A percentile compares a stretch with the other conserved stretches of the same genome.
Evolutionary conservation across 108 stramenopile genomes (phyloP).

Genomic region (Pseudonitzschia pungens): DNA sequence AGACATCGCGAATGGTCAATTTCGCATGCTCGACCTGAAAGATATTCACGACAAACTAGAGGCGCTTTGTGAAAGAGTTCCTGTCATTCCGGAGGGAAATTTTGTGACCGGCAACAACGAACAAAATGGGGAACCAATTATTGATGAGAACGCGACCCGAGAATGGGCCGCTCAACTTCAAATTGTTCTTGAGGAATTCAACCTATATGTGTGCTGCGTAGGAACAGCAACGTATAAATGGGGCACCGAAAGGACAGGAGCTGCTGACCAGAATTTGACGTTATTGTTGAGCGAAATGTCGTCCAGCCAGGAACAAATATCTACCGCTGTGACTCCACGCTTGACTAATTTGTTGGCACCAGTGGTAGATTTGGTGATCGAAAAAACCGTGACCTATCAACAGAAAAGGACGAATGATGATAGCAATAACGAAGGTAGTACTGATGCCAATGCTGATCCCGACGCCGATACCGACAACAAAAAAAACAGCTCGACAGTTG

Average conservation of each 20-base stretch:
- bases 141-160: slow-evolving; percentile 32
- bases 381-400: slow-evolving; percentile 40
- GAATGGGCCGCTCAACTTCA: slow-evolving; percentile 68
- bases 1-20: slow-evolving; percentile 4
- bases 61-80: slow-evolving; percentile 38
- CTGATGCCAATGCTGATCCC: too few relatives aligned
- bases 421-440: slow-evolving; percentile 7
- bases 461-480: neutral
- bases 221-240: slow-evolving; percentile 74
- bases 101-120: slow-evolving; percentile 23
- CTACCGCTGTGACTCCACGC: slow-evolving; percentile 53
- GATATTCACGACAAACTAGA: slow-evolving; percentile 46
- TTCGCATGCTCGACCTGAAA: slow-evolving; percentile 31
- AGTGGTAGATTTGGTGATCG: slow-evolving; percentile 69
- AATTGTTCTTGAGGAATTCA: slow-evolving; percentile 65
- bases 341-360: slow-evolving; percentile 81
- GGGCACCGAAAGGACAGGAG: slow-evolving; percentile 84
- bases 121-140: neutral
- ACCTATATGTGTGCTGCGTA: slow-evolving; percentile 64
- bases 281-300: slow-evolving; percentile 61
- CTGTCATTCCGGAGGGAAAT: slow-evolving; percentile 37
- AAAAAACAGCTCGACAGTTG: slow-evolving; percentile 2
- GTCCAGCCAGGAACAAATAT: slow-evolving; percentile 72
- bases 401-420: neutral
- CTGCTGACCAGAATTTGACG: slow-evolving; percentile 72